These are phyloP conservation scores for Pichia rugopelliculosa DNA, from an alignment of 805 yeast genomes.

Conservation along the genomic window DNA sequence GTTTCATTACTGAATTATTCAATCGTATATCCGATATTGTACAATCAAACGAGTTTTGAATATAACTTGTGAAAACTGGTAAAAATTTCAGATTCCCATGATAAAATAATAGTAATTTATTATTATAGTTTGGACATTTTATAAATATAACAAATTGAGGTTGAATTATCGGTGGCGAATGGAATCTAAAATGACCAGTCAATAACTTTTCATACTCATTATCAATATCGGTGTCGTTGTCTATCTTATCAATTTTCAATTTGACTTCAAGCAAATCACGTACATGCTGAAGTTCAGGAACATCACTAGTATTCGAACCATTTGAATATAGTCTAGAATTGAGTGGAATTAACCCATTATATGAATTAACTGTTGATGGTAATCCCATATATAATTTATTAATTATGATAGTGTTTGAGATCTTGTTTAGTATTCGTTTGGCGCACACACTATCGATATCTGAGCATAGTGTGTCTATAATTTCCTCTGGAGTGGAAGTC, in stretches of 20 bases:
- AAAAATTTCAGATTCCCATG: conserved; percentile 19
- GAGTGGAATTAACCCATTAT: conserved; percentile 15
- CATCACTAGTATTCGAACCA: conserved; percentile 18
- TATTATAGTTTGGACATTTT: conserved; percentile 8
- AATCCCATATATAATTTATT: conserved; percentile 16
- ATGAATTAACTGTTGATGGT: neutral
- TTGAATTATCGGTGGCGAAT: conserved; percentile 20
- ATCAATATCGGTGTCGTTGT: neutral
- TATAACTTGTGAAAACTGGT: conserved; percentile 15
- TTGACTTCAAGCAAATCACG: conserved; percentile 17
- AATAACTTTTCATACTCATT: conserved; percentile 8
- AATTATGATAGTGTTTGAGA: conserved; percentile 18
- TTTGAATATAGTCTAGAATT: conserved; percentile 18
- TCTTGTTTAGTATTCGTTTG: conserved; percentile 12
- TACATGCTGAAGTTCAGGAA: conserved; percentile 19
- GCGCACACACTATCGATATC: conserved; percentile 18
- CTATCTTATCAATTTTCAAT: conserved; percentile 17
- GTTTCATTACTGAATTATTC: conserved; percentile 1
- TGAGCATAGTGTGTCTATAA: conserved; percentile 21
- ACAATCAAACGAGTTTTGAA: conserved; percentile 21
- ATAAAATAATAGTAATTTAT: conserved; percentile 7
- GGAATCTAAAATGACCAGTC: conserved; percentile 26
- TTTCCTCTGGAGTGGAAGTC: conserved; percentile 38
- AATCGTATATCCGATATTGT: conserved; percentile 15
- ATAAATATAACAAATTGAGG: conserved; percentile 24